Evolutionary conservation across 441 rosid species (phyloP).

Genomic region (Adansonia rubrostipa): DNA sequence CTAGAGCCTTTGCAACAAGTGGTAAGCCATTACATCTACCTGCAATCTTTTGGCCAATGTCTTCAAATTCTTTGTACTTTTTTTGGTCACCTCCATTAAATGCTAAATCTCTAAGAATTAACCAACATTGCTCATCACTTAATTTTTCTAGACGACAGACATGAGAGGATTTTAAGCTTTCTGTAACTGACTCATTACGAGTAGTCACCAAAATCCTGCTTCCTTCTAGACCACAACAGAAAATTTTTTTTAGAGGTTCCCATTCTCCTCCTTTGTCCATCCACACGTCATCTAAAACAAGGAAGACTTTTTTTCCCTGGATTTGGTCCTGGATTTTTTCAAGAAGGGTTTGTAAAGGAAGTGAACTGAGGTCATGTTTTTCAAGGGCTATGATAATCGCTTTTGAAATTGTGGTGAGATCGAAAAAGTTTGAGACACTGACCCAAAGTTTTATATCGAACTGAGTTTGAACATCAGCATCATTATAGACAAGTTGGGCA

Average conservation of each 20-base stretch:
- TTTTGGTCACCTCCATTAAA: background rate
- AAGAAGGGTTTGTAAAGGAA: background rate
- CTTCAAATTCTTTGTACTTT: background rate
- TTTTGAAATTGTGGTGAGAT: background rate
- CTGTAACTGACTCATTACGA: background rate
- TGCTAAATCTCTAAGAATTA: background rate
- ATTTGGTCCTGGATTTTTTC: background rate
- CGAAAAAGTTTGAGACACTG: background rate
- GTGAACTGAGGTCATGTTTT: background rate
- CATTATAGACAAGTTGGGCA: background rate
- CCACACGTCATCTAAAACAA: slow-evolving; percentile 17
- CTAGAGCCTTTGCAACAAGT: slow-evolving; percentile 21
- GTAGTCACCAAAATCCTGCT: background rate
- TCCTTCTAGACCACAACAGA: background rate
- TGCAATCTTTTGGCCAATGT: slow-evolving; percentile 17
- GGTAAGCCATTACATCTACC: slow-evolving; percentile 17
- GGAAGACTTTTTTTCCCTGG: background rate
- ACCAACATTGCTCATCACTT: background rate
- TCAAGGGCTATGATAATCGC: background rate
- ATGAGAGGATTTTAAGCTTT: background rate
- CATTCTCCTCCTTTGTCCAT: background rate
- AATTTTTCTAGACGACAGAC: background rate
- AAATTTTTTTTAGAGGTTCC: background rate
- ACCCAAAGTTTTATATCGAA: slow-evolving; percentile 18
- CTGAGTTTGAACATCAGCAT: background rate